These are phyloP conservation scores for Lippia alba DNA, from an alignment of 305 asterid species.

Conservation along the genomic window DNA sequence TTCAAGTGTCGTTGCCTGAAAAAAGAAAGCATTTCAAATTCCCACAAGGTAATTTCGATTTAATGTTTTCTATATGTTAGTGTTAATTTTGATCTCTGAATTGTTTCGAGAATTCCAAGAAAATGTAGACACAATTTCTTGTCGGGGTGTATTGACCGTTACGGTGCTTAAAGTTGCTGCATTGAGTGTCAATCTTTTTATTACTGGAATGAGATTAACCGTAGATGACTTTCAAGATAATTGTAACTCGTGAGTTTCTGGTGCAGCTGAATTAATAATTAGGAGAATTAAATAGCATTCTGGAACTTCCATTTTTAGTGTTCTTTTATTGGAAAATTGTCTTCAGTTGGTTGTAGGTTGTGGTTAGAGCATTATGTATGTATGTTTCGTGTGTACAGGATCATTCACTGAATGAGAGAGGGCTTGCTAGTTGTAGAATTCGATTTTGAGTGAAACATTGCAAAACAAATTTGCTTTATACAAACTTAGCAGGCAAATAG, in stretches of 20 bases:
- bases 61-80: too few species aligned
- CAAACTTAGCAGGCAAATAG: not conserved
- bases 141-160: not conserved
- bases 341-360: not conserved
- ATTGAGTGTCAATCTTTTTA: not conserved
- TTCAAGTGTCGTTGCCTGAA: constrained; percentile 44
- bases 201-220: not conserved
- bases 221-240: too few species aligned
- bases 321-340: not conserved
- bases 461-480: not conserved
- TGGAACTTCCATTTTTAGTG: not conserved
- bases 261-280: too few species aligned
- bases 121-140: constrained; percentile 3
- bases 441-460: not conserved
- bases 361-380: not conserved
- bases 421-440: not conserved
- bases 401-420: not conserved
- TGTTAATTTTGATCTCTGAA: not conserved
- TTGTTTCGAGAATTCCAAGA: not conserved
- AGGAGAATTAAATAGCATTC: not conserved
- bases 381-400: not conserved
- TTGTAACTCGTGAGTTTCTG: too few species aligned
- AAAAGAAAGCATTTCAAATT: constrained; percentile 33
- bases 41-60: constrained; percentile 44
- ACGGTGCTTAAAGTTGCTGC: not conserved